Evolutionary conservation across 2,329 filamentous ascomycete genomes (phyloP), one percentile per base, ranked within the genome.

Genomic region (Knufia fluminis): DNA sequence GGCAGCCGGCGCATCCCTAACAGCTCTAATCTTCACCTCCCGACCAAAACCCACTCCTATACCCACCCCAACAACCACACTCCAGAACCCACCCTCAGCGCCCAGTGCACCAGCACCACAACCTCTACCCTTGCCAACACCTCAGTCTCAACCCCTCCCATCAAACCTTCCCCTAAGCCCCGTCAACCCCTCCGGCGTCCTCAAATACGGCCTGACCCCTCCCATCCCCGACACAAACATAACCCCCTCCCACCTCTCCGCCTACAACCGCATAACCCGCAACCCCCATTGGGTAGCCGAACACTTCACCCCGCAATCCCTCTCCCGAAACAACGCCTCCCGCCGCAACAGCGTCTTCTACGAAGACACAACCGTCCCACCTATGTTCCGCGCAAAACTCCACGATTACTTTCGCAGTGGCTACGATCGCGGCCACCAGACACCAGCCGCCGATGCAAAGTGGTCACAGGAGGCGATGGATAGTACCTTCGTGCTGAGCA

Each of bases 281-380:
- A 98, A 98, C 70, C 92, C 92, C 24, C 78, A 86, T 66, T 98
- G 91, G 91, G 92, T 90, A 7, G 83, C 85, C 56, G 92, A 98
- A 73, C 92, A 98, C 74, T 96, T 98, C 68, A 98, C 92, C 0
- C 82, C 89, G 1, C 79, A 80, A 31, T 97, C 91, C 0, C 78
- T 98, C 12, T 76, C 83, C 2, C 66, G 74, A 46, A 80, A 81
- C 55, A 81, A 84, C 53, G 92, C 80, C 58, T 90, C 97, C 71
- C 83, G 92, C 62, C 86, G 87, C 66, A 75, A 91, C 75, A 89
- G 82, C 65, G 70, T 71, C 54, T 98, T 98, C 67, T 68, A 82
- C 57, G 91, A 98, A 69, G 92, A 98, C 68, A 66, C 75, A 2
- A 68, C 69, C 20, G 83, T 98, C 48, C 92, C 92, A 0, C 76